These are phyloP conservation scores for Dactylellina haptotyla DNA, from an alignment of 2,329 filamentous ascomycete species.

Conservation along the genomic window DNA sequence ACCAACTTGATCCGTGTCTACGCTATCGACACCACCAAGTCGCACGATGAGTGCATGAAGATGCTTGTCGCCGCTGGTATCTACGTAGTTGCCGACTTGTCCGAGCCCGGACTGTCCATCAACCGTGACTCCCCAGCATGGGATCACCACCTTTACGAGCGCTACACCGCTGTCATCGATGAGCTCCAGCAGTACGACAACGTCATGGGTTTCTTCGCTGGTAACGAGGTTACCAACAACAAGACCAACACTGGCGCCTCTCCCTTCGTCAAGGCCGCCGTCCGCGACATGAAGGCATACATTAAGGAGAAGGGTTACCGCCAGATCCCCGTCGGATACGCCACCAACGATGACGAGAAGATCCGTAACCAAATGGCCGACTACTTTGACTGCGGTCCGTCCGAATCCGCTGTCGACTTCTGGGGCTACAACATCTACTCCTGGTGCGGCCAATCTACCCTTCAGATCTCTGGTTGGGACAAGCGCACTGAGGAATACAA, in stretches of 20 bases:
- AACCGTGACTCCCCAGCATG: constrained; percentile 81
- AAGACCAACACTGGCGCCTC: constrained; percentile 88
- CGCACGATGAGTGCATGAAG: constrained; percentile 87
- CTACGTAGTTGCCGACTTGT: constrained; percentile 92
- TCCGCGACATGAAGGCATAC: constrained; percentile 94
- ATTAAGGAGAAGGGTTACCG: constrained; percentile 83
- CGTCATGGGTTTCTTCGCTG: constrained; percentile 95
- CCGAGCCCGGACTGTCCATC: constrained; percentile 83
- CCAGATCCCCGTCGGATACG: constrained; percentile 88
- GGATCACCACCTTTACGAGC: constrained; percentile 79
- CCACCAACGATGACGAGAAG: constrained; percentile 87
- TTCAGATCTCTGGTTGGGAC: constrained; percentile 79
- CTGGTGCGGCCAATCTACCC: constrained; percentile 90
- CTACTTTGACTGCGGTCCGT: constrained; percentile 91
- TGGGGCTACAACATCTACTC: constrained; percentile 99
- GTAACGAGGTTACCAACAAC: constrained; percentile 95
- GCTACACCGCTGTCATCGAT: constrained; percentile 87
- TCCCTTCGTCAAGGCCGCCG: constrained; percentile 95
- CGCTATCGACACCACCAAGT: constrained; percentile 79
- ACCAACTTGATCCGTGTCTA: constrained; percentile 97
- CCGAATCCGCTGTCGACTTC: constrained; percentile 81
- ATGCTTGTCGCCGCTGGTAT: constrained; percentile 85
- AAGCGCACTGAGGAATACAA: constrained; percentile 85
- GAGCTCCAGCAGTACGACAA: constrained; percentile 84
- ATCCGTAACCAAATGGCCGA: constrained; percentile 84